phyloP scores from a whole-genome alignment of 176 grass and related monocot species.

The Oryza glaberrima region DNA sequence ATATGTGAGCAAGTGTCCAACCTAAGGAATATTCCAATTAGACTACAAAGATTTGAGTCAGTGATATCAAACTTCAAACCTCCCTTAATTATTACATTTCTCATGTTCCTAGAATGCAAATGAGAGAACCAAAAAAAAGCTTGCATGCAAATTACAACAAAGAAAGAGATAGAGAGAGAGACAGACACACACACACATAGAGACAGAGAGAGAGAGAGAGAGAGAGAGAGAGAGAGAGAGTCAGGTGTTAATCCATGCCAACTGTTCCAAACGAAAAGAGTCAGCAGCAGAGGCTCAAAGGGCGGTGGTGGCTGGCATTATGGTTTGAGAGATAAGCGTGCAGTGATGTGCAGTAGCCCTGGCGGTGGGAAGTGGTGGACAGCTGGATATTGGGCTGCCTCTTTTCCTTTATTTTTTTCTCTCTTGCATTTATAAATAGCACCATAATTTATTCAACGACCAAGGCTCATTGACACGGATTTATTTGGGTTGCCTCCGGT shows the following conservation, averaged over 20 bases:
- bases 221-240: too few species aligned
- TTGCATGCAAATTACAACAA: slow-evolving; percentile 1
- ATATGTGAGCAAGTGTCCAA: neutral
- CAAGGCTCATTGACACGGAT: neutral
- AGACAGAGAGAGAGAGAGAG: too few species aligned
- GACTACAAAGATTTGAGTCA: neutral
- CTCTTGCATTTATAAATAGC: too few species aligned
- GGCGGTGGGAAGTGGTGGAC: too few species aligned
- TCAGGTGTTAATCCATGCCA: slow-evolving; percentile 3
- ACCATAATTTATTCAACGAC: neutral
- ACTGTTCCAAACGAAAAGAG: too few species aligned
- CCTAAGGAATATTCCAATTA: neutral
- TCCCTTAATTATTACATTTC: slow-evolving; percentile 12
- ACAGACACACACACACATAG: too few species aligned
- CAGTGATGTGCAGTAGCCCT: too few species aligned
- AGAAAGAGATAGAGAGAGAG: neutral
- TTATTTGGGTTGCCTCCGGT: neutral
- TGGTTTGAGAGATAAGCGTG: too few species aligned
- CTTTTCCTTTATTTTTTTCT: too few species aligned
- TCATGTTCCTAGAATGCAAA: neutral
- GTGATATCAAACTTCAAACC: neutral
- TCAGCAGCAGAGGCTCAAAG: too few species aligned
- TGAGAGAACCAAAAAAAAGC: neutral
- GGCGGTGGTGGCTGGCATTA: too few species aligned
- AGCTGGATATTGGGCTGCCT: too few species aligned